These are phyloP conservation scores for Aplosporella prunicola DNA, from an alignment of 2,329 filamentous ascomycete species.

Conservation along the genomic window DNA sequence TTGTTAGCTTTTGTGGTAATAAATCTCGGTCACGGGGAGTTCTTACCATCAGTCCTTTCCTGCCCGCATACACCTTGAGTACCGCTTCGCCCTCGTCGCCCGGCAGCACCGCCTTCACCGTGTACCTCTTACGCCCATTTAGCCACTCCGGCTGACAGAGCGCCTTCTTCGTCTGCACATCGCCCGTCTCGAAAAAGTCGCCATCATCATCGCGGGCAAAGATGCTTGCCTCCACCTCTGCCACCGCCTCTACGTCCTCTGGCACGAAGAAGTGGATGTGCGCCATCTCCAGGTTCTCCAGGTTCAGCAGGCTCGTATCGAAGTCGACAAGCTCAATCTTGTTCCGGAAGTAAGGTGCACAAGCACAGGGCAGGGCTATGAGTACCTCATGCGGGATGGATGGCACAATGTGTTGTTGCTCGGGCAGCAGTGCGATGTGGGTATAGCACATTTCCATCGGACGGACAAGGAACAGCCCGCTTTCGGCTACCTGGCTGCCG, in stretches of 20 bases:
- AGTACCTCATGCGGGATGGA: slow-evolving; percentile 77
- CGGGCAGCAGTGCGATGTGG: slow-evolving; percentile 77
- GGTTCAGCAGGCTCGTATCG: slow-evolving; percentile 73
- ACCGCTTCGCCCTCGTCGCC: slow-evolving; percentile 83
- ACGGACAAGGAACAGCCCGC: slow-evolving; percentile 87
- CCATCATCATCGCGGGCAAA: slow-evolving; percentile 79
- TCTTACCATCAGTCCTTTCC: slow-evolving; percentile 73
- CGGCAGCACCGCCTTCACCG: slow-evolving; percentile 82
- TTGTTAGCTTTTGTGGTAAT: background rate
- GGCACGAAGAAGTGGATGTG: slow-evolving; percentile 85
- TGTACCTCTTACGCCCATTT: slow-evolving; percentile 78
- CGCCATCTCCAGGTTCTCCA: slow-evolving; percentile 88
- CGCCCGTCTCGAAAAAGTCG: slow-evolving; percentile 87
- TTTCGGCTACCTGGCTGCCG: slow-evolving; percentile 61
- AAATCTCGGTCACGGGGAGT: background rate
- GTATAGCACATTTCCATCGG: slow-evolving; percentile 92
- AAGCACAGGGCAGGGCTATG: slow-evolving; percentile 75
- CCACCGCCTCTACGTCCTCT: slow-evolving; percentile 79
- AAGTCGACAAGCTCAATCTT: slow-evolving; percentile 73
- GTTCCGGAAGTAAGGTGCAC: slow-evolving; percentile 81
- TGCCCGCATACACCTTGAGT: slow-evolving; percentile 87
- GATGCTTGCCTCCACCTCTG: slow-evolving; percentile 78
- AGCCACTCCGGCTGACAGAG: slow-evolving; percentile 90
- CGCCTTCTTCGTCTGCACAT: slow-evolving; percentile 74
- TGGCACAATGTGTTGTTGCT: slow-evolving; percentile 89